Percentiles rank a stretch among this genome's conserved stretches.
Conservation (phyloP, 1,139 yeast genomes). For the Yamadazyma aaseri region DNA sequence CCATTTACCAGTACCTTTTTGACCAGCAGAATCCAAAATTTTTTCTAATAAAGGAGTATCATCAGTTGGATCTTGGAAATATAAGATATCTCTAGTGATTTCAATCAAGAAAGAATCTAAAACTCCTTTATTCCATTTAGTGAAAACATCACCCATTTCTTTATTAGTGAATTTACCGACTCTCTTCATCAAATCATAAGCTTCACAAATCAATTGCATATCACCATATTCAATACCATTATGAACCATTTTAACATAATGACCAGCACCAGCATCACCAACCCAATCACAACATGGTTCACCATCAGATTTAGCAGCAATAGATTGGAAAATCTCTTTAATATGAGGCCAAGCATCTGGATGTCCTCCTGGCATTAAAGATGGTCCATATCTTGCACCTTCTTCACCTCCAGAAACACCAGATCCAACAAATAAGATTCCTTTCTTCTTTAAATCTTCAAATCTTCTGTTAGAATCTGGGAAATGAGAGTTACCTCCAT, state of each 20-base stretch:
- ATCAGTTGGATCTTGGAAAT: slow-evolving; percentile 80
- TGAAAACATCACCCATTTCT: slow-evolving; percentile 92
- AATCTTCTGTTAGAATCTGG: slow-evolving; percentile 98
- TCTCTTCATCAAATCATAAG: slow-evolving; percentile 94
- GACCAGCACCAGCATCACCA: slow-evolving; percentile 99
- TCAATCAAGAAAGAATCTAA: slow-evolving; percentile 96
- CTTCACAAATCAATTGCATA: slow-evolving; percentile 98
- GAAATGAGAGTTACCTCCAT: slow-evolving; percentile 99
- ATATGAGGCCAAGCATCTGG: slow-evolving; percentile 98
- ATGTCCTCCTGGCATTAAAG: slow-evolving; percentile 99
- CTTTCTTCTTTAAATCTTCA: slow-evolving; percentile 84
- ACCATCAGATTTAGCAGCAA: slow-evolving; percentile 94
- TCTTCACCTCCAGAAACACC: slow-evolving; percentile 99
- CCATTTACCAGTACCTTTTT: slow-evolving; percentile 99
- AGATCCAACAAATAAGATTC: slow-evolving; percentile 91
- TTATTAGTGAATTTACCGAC: slow-evolving; percentile 86
- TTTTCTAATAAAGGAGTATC: slow-evolving; percentile 94
- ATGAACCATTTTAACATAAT: slow-evolving; percentile 99
- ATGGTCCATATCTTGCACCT: slow-evolving; percentile 99
- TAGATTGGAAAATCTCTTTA: slow-evolving; percentile 93
- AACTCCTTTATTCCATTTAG: slow-evolving; percentile 96
- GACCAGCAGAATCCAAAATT: slow-evolving; percentile 96
- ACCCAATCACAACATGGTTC: slow-evolving; percentile 99
- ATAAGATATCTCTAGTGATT: slow-evolving; percentile 92
- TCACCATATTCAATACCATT: slow-evolving; percentile 99